These are phyloP conservation scores for Tetrapisispora arboricola DNA, from an alignment of 805 yeast genomes.

Conservation along the genomic window DNA sequence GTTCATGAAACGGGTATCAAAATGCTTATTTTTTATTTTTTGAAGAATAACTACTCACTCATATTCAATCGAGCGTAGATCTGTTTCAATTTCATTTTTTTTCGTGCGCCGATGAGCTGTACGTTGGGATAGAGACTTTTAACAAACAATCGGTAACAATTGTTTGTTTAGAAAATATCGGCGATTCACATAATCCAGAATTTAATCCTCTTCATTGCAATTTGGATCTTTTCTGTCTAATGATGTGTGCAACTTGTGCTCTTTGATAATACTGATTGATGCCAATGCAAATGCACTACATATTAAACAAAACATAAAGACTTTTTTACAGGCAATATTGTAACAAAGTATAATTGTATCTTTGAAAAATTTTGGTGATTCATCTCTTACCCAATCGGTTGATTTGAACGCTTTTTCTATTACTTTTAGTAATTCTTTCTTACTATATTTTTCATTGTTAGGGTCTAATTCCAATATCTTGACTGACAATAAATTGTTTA, in stretches of 20 bases:
- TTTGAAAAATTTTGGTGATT: constrained; percentile 45
- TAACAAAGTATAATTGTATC: constrained; percentile 42
- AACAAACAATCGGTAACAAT: too few relatives aligned
- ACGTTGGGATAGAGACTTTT: too few relatives aligned
- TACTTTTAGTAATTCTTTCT: constrained; percentile 32
- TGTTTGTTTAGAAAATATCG: too few relatives aligned
- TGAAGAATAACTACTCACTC: too few relatives aligned
- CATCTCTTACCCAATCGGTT: constrained; percentile 40
- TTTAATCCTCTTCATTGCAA: too few relatives aligned
- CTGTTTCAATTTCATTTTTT: too few relatives aligned
- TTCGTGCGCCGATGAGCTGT: too few relatives aligned
- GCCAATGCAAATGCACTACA: constrained; percentile 26
- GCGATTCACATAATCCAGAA: too few relatives aligned
- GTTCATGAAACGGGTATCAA: too few relatives aligned
- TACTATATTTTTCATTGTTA: constrained; percentile 30
- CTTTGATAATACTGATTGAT: constrained; percentile 41
- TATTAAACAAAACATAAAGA: constrained; percentile 37
- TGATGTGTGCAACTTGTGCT: constrained; percentile 46
- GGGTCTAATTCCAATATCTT: constrained; percentile 24
- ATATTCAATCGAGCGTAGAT: too few relatives aligned
- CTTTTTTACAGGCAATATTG: constrained; percentile 40
- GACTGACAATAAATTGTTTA: constrained; percentile 24
- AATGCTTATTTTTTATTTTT: too few relatives aligned
- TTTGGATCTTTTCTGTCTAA: constrained; percentile 22
- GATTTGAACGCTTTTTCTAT: constrained; percentile 45